Conservation (phyloP, 2,329 filamentous ascomycete genomes). For the Calonectria pseudoreteaudii region DNA sequence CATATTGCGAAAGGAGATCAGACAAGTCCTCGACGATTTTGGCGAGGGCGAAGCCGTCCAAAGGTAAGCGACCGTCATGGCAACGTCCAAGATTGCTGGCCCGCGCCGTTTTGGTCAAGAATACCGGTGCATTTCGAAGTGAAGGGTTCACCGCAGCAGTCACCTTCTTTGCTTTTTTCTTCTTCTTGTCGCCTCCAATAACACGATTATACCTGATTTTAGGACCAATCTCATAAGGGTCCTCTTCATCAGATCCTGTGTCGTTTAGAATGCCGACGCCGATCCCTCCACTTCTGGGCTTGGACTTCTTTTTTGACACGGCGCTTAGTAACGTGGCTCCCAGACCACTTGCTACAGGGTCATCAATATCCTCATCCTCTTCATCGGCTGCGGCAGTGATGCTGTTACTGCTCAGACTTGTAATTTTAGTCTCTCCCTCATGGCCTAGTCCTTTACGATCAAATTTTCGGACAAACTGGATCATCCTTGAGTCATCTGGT, state of each 20-base stretch:
- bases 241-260: slow-evolving; percentile 93
- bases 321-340: slow-evolving; percentile 32
- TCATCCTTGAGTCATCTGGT: slow-evolving; percentile 81
- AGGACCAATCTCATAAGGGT: slow-evolving; percentile 92
- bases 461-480: slow-evolving; percentile 72
- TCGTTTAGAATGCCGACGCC: slow-evolving; percentile 93
- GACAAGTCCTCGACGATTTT: slow-evolving; percentile 57
- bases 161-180: slow-evolving; percentile 71
- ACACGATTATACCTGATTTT: slow-evolving; percentile 87
- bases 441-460: slow-evolving; percentile 80
- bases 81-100: slow-evolving; percentile 68
- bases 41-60: slow-evolving; percentile 84
- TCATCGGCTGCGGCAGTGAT: slow-evolving; percentile 40
- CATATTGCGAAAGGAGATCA: slow-evolving; percentile 57
- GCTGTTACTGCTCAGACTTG: slow-evolving; percentile 45
- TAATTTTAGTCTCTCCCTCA: slow-evolving; percentile 67
- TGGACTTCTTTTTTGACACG: slow-evolving; percentile 62
- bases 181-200: slow-evolving; percentile 85
- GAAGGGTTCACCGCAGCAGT: slow-evolving; percentile 71
- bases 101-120: slow-evolving; percentile 70
- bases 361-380: slow-evolving; percentile 60
- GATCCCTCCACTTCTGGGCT: slow-evolving; percentile 73
- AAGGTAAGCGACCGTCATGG: slow-evolving; percentile 82
- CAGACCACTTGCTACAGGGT: slow-evolving; percentile 40
- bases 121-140: slow-evolving; percentile 76